A percentile compares a stretch with the other conserved stretches of the same genome.
phyloP scores from a whole-genome alignment of 73 alveolate genomes.

The Stentor coeruleus region DNA sequence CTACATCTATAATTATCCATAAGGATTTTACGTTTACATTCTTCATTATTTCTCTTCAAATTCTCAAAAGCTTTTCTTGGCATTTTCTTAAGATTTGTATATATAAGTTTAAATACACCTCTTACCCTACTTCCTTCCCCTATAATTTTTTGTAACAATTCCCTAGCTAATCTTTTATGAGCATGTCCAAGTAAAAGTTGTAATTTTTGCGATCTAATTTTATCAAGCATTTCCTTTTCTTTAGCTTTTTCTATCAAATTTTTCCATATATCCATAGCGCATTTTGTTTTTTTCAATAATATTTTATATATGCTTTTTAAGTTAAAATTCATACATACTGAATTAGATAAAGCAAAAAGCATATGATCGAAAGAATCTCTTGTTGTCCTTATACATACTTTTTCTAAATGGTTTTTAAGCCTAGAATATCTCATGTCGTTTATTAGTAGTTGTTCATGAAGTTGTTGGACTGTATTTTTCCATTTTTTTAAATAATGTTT shows the following conservation, averaged over 20 bases:
- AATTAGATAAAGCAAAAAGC: not conserved
- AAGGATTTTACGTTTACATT: not conserved
- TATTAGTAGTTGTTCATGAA: not conserved
- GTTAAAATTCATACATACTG: not conserved
- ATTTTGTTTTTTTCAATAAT: not conserved
- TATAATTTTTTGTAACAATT: not conserved
- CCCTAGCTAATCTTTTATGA: not conserved
- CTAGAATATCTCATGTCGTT: not conserved
- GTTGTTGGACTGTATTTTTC: not conserved
- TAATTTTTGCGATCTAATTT: not conserved
- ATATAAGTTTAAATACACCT: not conserved
- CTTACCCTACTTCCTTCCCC: constrained; percentile 1
- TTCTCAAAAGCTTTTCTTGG: not conserved
- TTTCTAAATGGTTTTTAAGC: too few relatives aligned
- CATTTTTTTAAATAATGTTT: not conserved
- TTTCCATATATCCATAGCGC: not conserved
- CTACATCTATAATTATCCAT: not conserved
- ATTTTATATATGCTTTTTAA: not conserved
- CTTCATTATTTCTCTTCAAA: not conserved
- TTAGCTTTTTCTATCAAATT: too few relatives aligned
- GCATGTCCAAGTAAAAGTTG: not conserved
- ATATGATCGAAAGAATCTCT: not conserved
- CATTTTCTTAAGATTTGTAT: not conserved
- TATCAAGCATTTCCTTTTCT: not conserved
- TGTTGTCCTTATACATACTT: not conserved